A percentile compares a stretch with the other conserved stretches of the same genome.
Conservation (phyloP, 768 basidiomycete species). For the Grammothele lineata region DNA sequence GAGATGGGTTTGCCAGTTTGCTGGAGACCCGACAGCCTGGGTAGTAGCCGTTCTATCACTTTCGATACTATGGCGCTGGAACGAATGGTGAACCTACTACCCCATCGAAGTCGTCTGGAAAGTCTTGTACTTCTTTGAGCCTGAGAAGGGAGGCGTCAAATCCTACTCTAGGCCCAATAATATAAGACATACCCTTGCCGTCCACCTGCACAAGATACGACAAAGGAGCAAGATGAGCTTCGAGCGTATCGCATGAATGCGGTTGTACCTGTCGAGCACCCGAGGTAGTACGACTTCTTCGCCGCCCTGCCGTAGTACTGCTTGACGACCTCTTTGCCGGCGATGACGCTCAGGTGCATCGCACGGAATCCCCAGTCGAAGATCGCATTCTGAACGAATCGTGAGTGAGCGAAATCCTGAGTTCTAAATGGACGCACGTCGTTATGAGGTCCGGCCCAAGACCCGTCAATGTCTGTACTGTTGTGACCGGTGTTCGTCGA, state of each 20-base stretch:
- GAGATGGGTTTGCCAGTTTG: constrained; percentile 19
- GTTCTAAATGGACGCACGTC: no score
- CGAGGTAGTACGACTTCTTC: constrained; percentile 27
- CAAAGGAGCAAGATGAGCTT: neutral
- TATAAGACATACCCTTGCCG: constrained; percentile 22
- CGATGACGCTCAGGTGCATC: constrained; percentile 23
- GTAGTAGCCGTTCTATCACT: no score
- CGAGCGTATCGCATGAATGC: no score
- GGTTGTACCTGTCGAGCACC: constrained; percentile 29
- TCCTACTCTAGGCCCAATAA: no score
- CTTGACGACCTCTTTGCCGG: constrained; percentile 24
- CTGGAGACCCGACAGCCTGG: constrained; percentile 27
- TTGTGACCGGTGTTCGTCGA: constrained; percentile 20
- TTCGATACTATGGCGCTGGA: no score
- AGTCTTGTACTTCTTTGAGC: constrained; percentile 8
- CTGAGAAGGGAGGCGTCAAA: no score
- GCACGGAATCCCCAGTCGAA: constrained; percentile 27
- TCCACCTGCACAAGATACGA: constrained; percentile 21
- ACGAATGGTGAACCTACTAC: constrained; percentile 20
- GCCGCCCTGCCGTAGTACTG: constrained; percentile 21
- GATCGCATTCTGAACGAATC: constrained; percentile 3
- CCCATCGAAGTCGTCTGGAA: constrained; percentile 29
- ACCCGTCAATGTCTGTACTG: constrained; percentile 1
- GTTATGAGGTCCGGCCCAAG: constrained; percentile 1
- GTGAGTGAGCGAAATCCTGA: no score